Base-by-base conservation (phyloP, 1,284 basidiomycete species). In the Laetiporus sulphureus region DNA sequence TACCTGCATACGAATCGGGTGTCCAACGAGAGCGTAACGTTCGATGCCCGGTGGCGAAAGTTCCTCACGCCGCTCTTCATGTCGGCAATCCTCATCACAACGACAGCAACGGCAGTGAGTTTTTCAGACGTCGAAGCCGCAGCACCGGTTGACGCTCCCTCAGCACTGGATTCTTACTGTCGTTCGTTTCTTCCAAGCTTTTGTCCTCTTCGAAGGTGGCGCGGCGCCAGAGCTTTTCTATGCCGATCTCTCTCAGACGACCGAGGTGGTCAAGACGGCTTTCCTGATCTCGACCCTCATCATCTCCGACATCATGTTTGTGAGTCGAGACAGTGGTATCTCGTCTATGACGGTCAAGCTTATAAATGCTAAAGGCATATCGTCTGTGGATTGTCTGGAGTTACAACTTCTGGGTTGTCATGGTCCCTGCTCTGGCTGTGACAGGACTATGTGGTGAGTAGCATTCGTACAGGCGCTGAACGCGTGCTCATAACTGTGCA, bases 331-430 rank as follows among this genome's bases (percentile, higher is more conserved):
- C 8, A 18, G 3, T 32, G 5, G n/a, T 35, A 19, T 15, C 13
- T 20, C 23, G 11, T 20, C 6, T 6, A 11, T 16, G 16, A 36
- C 16, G 8, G 6, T 8, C 10, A 20, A 18, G 12, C 5, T 15
- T 12, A 32, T 13, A 22, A 7, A 22, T 19, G 5, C 1, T 36
- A 6, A 19, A 45, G 43, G 33, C 40, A 3, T 45, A 45, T n/a
- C 43, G 38, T 12, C 21, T 45, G 3, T 45, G 43, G 43, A 40
- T 35, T 13, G 34, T 45, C 20, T 45, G 43, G 43, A 34, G 38
- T 18, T 32, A 40, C 13, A 45, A 40, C 29, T 36, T 36, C 27
- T 33, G 19, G 23, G 38, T 40, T 2, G 27, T 36, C 27, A 40
- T 45, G 6, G 4, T 45, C 21, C 43, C 43, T 5, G 18, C 20